phyloP scores from a whole-genome alignment of 1,284 basidiomycete genomes.

The Ceratobasidium sp. region DNA sequence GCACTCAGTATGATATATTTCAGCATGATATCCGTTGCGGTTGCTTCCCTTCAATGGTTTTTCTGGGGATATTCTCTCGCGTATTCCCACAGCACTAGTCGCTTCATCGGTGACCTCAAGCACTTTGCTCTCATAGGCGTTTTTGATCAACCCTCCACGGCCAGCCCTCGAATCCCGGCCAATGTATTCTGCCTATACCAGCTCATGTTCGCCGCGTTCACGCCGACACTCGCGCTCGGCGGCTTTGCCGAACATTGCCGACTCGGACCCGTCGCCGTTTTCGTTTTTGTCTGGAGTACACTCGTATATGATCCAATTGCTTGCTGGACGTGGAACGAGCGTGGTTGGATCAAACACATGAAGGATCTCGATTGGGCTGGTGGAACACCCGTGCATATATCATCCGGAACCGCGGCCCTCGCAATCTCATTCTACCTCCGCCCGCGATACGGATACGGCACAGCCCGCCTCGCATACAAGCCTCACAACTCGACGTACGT shows the following conservation, averaged over 20 bases:
- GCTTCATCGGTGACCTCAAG: constrained; percentile 53
- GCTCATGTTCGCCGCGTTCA: constrained; percentile 80
- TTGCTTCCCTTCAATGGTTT: constrained; percentile 60
- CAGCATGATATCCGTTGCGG: constrained; percentile 62
- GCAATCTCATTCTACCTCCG: constrained; percentile 94
- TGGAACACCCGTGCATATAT: constrained; percentile 95
- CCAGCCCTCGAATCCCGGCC: constrained; percentile 79
- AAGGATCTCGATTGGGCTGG: constrained; percentile 96
- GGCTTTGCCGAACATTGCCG: constrained; percentile 93
- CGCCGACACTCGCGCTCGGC: constrained; percentile 76
- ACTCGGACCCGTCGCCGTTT: constrained; percentile 88
- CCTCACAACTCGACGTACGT: constrained; percentile 89
- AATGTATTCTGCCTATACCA: constrained; percentile 92
- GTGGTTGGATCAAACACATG: constrained; percentile 85
- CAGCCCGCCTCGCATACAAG: constrained; percentile 89
- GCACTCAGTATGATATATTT: constrained; percentile 69
- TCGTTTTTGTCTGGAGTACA: constrained; percentile 93
- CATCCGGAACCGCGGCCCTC: constrained; percentile 90
- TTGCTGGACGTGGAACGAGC: constrained; percentile 94
- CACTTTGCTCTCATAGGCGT: constrained; percentile 90
- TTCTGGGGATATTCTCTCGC: constrained; percentile 60
- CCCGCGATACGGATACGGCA: constrained; percentile 67
- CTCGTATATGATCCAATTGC: constrained; percentile 95
- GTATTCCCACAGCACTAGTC: constrained; percentile 56
- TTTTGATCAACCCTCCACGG: constrained; percentile 80